Conservation (phyloP, 257 asterid species). For the Solanum sejunctum region DNA sequence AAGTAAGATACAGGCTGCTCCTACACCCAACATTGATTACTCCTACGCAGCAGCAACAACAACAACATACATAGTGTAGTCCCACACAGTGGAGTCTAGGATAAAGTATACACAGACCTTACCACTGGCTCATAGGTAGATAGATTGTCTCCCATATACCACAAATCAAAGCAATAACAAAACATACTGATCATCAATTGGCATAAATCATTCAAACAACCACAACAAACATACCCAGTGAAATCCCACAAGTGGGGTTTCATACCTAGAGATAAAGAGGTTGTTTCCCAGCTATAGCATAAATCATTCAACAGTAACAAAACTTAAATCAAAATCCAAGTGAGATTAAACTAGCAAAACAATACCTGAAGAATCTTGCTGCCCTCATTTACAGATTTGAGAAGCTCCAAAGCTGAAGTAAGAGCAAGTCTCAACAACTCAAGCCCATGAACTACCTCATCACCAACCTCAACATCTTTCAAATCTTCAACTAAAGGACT, state of each 20-base stretch:
- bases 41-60: not conserved
- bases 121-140: too few relatives aligned
- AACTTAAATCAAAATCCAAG: not conserved
- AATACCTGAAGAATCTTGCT: constrained; percentile 82
- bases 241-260: too few relatives aligned
- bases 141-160: too few relatives aligned
- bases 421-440: constrained; percentile 41
- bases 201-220: not conserved
- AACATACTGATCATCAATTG: not conserved
- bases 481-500: constrained; percentile 87
- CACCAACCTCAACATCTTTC: constrained; percentile 40
- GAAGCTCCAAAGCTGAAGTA: constrained; percentile 54
- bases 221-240: too few relatives aligned
- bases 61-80: not conserved
- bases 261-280: too few relatives aligned
- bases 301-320: not conserved
- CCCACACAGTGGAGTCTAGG: too few relatives aligned
- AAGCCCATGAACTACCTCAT: constrained; percentile 61
- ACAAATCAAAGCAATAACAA: too few relatives aligned
- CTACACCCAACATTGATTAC: not conserved
- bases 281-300: too few relatives aligned
- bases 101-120: too few relatives aligned
- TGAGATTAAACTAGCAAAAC: not conserved
- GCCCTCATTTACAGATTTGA: constrained; percentile 65
- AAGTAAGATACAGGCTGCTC: not conserved